Conservation (phyloP, 805 yeast species). For the Scheffersomyces coipomensis region DNA sequence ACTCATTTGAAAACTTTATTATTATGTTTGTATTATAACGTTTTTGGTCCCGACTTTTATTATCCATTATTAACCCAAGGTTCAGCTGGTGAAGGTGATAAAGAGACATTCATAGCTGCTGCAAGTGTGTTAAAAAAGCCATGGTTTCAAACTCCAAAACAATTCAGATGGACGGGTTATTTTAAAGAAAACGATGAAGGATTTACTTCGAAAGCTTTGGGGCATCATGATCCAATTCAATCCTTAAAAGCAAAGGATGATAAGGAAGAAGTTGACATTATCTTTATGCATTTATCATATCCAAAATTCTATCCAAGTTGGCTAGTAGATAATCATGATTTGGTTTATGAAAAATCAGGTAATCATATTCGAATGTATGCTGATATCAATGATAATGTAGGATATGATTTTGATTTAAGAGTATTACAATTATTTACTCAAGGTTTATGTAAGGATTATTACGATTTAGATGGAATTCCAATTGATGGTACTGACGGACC, state of each 20-base stretch:
- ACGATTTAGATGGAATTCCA: constrained; percentile 23
- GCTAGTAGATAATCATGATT: constrained; percentile 34
- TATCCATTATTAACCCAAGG: constrained; percentile 72
- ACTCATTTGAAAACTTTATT: constrained; percentile 58
- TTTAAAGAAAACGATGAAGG: constrained; percentile 15
- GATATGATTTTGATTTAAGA: constrained; percentile 43
- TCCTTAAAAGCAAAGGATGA: constrained; percentile 9
- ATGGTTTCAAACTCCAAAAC: constrained; percentile 53
- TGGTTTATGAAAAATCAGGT: constrained; percentile 27
- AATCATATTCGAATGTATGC: constrained; percentile 42
- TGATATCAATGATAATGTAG: constrained; percentile 30
- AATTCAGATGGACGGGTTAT: constrained; percentile 39
- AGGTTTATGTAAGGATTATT: constrained; percentile 36
- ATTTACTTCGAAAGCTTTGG: constrained; percentile 37
- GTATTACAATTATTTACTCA: constrained; percentile 37
- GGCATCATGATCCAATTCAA: constrained; percentile 40
- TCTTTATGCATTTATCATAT: constrained; percentile 61
- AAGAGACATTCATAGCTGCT: constrained; percentile 73
- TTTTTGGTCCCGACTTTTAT: constrained; percentile 62
- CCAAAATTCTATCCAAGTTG: constrained; percentile 44
- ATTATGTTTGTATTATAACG: constrained; percentile 62
- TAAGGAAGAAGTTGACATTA: constrained; percentile 11
- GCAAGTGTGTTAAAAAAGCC: constrained; percentile 50
- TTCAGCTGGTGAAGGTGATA: constrained; percentile 77
- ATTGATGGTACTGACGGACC: constrained; percentile 19